Evolutionary conservation across 208 protist species (phyloP).

Genomic region (Trypanosomatidae sp.): DNA sequence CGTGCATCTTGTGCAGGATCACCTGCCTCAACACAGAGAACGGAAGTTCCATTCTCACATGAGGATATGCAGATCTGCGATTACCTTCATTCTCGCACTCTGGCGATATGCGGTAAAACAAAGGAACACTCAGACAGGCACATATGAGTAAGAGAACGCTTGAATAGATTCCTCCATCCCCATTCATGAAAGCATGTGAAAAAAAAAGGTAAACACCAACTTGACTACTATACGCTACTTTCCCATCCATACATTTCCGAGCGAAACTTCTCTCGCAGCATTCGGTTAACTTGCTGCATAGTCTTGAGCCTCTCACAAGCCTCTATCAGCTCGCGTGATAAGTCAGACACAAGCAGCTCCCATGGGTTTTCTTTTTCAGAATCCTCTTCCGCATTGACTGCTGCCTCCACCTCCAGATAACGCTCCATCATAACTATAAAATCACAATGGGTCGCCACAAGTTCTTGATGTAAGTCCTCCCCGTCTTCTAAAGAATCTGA

Average conservation of each 20-base stretch:
- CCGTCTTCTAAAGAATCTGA: background rate
- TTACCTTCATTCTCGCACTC: background rate
- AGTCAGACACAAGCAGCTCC: conserved; percentile 2
- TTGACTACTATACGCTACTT: background rate
- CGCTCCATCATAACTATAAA: background rate
- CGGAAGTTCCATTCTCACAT: background rate
- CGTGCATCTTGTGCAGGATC: background rate
- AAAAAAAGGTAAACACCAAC: background rate
- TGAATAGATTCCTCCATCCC: background rate
- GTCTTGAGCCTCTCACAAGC: conserved; percentile 7
- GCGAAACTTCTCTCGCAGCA: conserved; percentile 27
- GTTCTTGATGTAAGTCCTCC: background rate
- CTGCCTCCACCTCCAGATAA: conserved; percentile 5
- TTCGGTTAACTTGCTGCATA: conserved; percentile 12
- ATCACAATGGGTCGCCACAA: background rate
- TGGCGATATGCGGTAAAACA: background rate
- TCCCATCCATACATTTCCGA: background rate
- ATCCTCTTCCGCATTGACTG: background rate
- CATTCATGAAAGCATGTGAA: background rate
- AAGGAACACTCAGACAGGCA: background rate
- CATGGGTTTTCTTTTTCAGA: background rate
- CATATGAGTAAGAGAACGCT: background rate
- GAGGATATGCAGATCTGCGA: background rate
- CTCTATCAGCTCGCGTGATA: conserved; percentile 6
- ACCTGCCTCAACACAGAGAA: background rate